Evolutionary conservation across 805 yeast genomes (phyloP).

Genomic region (Lachancea quebecensis): DNA sequence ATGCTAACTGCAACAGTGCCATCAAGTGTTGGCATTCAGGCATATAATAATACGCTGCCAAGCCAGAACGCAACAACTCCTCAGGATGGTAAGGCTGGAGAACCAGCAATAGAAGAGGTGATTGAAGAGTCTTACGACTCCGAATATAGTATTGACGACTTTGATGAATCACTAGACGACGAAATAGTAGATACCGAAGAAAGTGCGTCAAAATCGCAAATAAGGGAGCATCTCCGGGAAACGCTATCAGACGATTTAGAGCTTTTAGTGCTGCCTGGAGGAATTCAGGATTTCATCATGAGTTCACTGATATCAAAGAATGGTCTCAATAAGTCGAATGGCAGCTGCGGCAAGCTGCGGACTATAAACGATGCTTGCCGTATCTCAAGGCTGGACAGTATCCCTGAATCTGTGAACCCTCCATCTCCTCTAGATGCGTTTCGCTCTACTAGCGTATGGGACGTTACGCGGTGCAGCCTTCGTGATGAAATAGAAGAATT

Average conservation of each 20-base stretch:
- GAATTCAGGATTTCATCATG: slow-evolving; percentile 31
- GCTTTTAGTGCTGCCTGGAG: slow-evolving; percentile 25
- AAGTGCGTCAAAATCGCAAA: slow-evolving; percentile 6
- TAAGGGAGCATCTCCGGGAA: slow-evolving; percentile 11
- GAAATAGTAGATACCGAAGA: slow-evolving; percentile 9
- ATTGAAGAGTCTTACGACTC: slow-evolving; percentile 18
- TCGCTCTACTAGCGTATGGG: slow-evolving; percentile 32
- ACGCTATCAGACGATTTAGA: slow-evolving; percentile 16
- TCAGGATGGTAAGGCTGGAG: not conserved
- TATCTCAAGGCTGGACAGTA: slow-evolving; percentile 19
- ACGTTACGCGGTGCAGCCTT: slow-evolving; percentile 20
- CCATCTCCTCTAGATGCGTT: slow-evolving; percentile 32
- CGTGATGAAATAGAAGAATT: slow-evolving; percentile 9
- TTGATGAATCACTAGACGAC: slow-evolving; percentile 16
- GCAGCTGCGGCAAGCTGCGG: slow-evolving; percentile 22
- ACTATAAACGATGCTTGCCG: slow-evolving; percentile 25
- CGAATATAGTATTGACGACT: slow-evolving; percentile 22
- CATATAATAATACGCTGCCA: too few relatives aligned
- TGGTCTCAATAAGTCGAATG: slow-evolving; percentile 11
- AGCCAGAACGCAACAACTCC: too few relatives aligned
- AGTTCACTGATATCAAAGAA: slow-evolving; percentile 23
- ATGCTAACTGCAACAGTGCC: not conserved
- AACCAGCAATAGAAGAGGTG: not conserved
- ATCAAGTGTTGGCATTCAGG: not conserved
- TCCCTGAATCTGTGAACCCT: slow-evolving; percentile 28